These are phyloP conservation scores for Crithidia thermophila DNA, from an alignment of 208 protist species.

Conservation along the genomic window DNA sequence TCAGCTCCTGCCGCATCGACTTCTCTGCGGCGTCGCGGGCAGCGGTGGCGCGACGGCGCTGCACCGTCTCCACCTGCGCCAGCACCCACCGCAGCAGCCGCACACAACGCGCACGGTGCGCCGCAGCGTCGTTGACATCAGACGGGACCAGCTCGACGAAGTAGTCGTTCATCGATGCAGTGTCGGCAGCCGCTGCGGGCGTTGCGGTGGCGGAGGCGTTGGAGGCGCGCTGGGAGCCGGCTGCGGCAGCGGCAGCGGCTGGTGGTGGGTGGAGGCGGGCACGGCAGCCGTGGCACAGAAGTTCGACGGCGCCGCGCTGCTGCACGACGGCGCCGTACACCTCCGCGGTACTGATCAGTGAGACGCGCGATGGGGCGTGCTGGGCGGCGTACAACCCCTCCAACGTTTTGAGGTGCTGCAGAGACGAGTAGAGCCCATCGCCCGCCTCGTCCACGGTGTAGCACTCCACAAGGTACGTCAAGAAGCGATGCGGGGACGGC, in stretches of 20 bases:
- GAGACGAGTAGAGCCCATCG: constrained; percentile 53
- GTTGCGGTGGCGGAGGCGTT: not conserved
- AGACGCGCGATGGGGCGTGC: constrained; percentile 11
- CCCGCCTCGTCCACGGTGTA: constrained; percentile 68
- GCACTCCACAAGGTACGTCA: constrained; percentile 37
- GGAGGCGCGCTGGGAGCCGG: not conserved
- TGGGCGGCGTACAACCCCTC: constrained; percentile 9
- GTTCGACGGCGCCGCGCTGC: constrained; percentile 67
- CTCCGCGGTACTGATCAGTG: constrained; percentile 34
- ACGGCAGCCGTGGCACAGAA: constrained; percentile 46
- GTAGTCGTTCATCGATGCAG: constrained; percentile 11
- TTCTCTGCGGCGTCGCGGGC: constrained; percentile 36
- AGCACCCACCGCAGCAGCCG: constrained; percentile 15
- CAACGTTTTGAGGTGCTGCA: constrained; percentile 14
- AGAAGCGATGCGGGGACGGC: constrained; percentile 24
- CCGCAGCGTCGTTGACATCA: not conserved
- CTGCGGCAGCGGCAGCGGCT: not conserved
- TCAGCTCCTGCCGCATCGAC: constrained; percentile 38
- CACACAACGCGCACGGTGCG: constrained; percentile 11
- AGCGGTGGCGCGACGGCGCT: constrained; percentile 3
- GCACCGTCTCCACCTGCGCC: constrained; percentile 14
- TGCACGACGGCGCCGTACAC: constrained; percentile 51
- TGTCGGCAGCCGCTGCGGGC: not conserved
- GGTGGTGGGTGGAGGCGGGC: constrained; percentile 25
- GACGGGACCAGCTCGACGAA: constrained; percentile 16